phyloP scores from a whole-genome alignment of 2,329 filamentous ascomycete genomes.

The Alternaria sp. region DNA sequence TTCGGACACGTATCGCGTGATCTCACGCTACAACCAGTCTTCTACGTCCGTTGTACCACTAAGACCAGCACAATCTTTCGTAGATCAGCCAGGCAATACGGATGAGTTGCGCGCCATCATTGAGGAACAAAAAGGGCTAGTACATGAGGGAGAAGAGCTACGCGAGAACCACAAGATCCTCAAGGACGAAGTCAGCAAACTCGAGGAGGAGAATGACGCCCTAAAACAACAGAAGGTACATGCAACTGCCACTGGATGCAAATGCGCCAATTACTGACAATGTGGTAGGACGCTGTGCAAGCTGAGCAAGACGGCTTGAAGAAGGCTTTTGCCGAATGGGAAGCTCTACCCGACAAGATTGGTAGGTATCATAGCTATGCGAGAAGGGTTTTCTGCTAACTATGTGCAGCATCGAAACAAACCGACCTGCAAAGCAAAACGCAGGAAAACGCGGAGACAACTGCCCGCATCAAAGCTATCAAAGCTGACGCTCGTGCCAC shows the following conservation, averaged over 20 bases:
- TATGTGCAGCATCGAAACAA: slow-evolving; percentile 51
- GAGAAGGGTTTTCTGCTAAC: slow-evolving; percentile 28
- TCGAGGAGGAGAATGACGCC: slow-evolving; percentile 28
- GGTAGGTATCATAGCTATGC: slow-evolving; percentile 54
- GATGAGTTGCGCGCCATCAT: slow-evolving; percentile 68
- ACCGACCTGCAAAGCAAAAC: slow-evolving; percentile 53
- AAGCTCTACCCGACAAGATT: slow-evolving; percentile 73
- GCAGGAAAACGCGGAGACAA: slow-evolving; percentile 51
- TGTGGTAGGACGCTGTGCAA: slow-evolving; percentile 51
- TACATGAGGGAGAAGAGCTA: slow-evolving; percentile 49
- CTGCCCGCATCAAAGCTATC: slow-evolving; percentile 58
- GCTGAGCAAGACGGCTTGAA: slow-evolving; percentile 72
- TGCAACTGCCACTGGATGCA: background rate
- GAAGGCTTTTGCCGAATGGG: slow-evolving; percentile 68
- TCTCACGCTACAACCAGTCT: slow-evolving; percentile 77
- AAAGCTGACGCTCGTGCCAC: slow-evolving; percentile 45
- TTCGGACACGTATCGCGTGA: slow-evolving; percentile 61
- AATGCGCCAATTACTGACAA: background rate
- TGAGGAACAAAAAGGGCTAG: slow-evolving; percentile 55
- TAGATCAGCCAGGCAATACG: slow-evolving; percentile 74
- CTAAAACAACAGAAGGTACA: slow-evolving; percentile 16
- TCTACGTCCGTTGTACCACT: slow-evolving; percentile 72
- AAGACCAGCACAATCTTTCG: slow-evolving; percentile 71
- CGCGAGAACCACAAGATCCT: slow-evolving; percentile 30
- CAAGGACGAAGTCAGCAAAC: slow-evolving; percentile 36